Conservation (phyloP, 805 yeast species). For the Tetrapisispora nanseiensis region DNA sequence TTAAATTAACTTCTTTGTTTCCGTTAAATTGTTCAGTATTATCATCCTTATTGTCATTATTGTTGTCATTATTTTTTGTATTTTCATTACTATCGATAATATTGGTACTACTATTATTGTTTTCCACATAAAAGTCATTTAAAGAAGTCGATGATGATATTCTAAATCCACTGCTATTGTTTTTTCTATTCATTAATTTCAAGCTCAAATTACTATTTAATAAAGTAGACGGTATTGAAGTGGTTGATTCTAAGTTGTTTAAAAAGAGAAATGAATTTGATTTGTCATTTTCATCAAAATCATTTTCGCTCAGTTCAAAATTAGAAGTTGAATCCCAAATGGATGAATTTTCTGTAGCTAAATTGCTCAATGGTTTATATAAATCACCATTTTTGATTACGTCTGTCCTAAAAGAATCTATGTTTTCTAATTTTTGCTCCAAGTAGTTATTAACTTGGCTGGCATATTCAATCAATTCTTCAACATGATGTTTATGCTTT, state of each 20-base stretch:
- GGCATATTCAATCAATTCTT: constrained; percentile 24
- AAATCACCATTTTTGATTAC: constrained; percentile 2
- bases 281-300: constrained; percentile 8
- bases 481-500: constrained; percentile 15
- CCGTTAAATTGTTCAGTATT: neutral
- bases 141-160: neutral
- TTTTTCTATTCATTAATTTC: neutral
- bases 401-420: constrained; percentile 17
- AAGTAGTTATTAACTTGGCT: constrained; percentile 20
- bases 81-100: neutral
- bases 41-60: neutral
- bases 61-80: neutral
- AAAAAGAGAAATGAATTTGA: constrained; percentile 2
- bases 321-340: constrained; percentile 20
- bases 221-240: neutral
- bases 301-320: constrained; percentile 23
- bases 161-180: neutral
- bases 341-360: constrained; percentile 3
- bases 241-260: neutral
- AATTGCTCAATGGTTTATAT: constrained; percentile 2
- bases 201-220: neutral
- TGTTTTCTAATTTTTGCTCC: constrained; percentile 19
- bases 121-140: neutral
- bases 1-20: neutral
- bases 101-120: neutral